phyloP scores from a whole-genome alignment of 805 yeast species.

The Metschnikowia borealis region DNA sequence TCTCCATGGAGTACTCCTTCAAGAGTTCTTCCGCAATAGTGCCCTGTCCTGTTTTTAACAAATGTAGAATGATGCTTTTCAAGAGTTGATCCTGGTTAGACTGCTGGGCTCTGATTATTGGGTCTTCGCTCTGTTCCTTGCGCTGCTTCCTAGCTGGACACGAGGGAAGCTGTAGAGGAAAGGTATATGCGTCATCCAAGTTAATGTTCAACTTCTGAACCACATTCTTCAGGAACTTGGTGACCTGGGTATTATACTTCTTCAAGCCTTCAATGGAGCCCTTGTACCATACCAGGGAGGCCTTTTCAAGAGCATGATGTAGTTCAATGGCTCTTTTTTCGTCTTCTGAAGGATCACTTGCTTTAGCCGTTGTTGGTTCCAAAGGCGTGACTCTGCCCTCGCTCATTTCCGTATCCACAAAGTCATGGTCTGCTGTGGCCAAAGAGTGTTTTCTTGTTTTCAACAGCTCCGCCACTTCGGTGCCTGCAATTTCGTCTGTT shows the following conservation, averaged over 20 bases:
- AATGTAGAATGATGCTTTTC: constrained; percentile 36
- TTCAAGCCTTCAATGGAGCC: constrained; percentile 31
- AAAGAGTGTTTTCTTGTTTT: not conserved
- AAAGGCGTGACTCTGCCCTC: not conserved
- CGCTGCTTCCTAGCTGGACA: constrained; percentile 18
- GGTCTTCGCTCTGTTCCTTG: not conserved
- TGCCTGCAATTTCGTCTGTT: not conserved
- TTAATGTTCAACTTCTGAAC: constrained; percentile 21
- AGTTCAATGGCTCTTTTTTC: not conserved
- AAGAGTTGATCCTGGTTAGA: constrained; percentile 29
- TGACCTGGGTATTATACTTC: constrained; percentile 32
- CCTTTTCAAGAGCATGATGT: constrained; percentile 14
- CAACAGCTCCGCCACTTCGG: not conserved
- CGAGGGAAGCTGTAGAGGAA: constrained; percentile 31
- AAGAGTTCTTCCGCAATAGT: constrained; percentile 31
- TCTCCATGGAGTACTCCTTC: constrained; percentile 19
- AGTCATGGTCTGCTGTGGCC: not conserved
- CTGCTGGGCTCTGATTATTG: constrained; percentile 10
- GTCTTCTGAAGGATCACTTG: too few relatives aligned
- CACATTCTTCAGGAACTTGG: constrained; percentile 32
- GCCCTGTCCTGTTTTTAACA: constrained; percentile 39
- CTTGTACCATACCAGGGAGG: constrained; percentile 33
- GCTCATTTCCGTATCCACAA: not conserved
- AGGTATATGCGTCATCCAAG: constrained; percentile 41
- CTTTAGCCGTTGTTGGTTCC: not conserved